Evolutionary conservation across 495 filamentous ascomycete genomes (phyloP).

Genomic region (Aspergillus hancockii): DNA sequence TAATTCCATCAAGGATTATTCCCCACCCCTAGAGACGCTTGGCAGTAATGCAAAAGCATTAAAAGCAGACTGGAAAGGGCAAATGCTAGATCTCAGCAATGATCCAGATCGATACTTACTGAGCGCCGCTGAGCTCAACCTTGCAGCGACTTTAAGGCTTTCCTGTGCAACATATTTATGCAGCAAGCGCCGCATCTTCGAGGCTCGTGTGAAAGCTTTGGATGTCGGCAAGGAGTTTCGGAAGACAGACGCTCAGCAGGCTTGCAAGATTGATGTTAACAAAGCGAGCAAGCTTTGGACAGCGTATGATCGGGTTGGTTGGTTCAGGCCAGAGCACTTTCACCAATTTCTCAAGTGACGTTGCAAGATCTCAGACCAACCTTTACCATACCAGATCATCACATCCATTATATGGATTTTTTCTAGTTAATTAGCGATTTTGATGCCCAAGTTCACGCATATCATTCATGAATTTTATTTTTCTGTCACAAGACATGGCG

Average conservation of each 20-base stretch:
- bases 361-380: neutral
- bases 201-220: conserved; percentile 68
- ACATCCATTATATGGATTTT: neutral
- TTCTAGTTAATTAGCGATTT: conserved; percentile 13
- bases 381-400: neutral
- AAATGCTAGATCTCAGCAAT: conserved; percentile 72
- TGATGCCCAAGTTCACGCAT: neutral
- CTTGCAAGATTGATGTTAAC: conserved; percentile 98
- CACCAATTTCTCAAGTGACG: conserved; percentile 46
- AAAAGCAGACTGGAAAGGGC: conserved; percentile 87
- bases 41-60: conserved; percentile 64
- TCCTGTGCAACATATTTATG: conserved; percentile 90
- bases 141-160: conserved; percentile 80
- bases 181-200: conserved; percentile 92
- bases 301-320: conserved; percentile 86
- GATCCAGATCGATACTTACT: conserved; percentile 78
- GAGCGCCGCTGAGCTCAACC: conserved; percentile 73
- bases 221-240: conserved; percentile 80
- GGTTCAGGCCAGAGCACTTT: conserved; percentile 72
- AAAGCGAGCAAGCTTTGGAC: conserved; percentile 96
- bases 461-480: neutral
- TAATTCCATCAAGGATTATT: conserved; percentile 71
- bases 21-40: conserved; percentile 70
- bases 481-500: conserved; percentile 9
- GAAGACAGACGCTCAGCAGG: conserved; percentile 97